phyloP scores from a whole-genome alignment of 805 yeast genomes.

The Candida gorgasii region DNA sequence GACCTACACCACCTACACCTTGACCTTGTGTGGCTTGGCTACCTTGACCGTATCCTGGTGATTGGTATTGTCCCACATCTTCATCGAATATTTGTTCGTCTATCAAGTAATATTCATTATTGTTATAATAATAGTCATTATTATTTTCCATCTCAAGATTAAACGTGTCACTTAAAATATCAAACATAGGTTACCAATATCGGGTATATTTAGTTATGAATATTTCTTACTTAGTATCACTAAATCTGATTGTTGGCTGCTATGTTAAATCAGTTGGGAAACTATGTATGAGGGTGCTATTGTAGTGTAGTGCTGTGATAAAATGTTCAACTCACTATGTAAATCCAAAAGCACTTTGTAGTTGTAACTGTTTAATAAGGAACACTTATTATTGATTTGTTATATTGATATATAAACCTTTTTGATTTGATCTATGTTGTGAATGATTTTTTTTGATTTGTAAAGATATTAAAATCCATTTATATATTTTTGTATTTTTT shows the following conservation, averaged over 20 bases:
- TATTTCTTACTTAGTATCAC: not conserved
- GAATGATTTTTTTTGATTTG: not conserved
- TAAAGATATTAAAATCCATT: slow-evolving; percentile 5
- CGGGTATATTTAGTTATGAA: not conserved
- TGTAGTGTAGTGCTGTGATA: too few species aligned
- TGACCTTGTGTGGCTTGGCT: not conserved
- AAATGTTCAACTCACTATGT: too few species aligned
- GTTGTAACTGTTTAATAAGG: too few species aligned
- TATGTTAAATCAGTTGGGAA: too few species aligned
- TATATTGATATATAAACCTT: not conserved
- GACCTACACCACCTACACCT: not conserved
- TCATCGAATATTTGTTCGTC: slow-evolving; percentile 8
- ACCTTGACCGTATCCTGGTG: not conserved
- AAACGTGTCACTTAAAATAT: slow-evolving; percentile 16
- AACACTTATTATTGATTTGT: not conserved
- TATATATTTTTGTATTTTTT: slow-evolving; percentile 7
- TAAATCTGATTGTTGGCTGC: not conserved
- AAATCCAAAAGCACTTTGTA: too few species aligned
- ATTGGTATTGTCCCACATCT: not conserved
- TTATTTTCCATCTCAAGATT: slow-evolving; percentile 14
- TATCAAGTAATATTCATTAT: slow-evolving; percentile 10
- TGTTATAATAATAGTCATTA: slow-evolving; percentile 13
- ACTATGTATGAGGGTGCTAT: too few species aligned
- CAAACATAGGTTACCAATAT: slow-evolving; percentile 13
- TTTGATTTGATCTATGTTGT: not conserved